Evolutionary conservation across 352 stramenopile genomes (phyloP).

Genomic region (Phytophthora macrochlamydospora): DNA sequence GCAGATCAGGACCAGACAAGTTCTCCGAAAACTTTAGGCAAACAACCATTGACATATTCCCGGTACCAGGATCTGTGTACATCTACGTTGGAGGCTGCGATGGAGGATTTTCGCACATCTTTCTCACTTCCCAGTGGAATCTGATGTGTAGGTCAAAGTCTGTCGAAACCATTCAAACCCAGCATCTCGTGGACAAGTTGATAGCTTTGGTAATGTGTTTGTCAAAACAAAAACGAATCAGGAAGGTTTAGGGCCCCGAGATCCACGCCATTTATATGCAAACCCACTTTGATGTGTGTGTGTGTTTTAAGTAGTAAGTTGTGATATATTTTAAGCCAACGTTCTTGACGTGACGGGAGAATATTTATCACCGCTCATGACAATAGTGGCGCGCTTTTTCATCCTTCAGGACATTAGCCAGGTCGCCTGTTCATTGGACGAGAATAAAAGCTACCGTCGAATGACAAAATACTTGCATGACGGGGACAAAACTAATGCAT

Average conservation of each 20-base stretch:
- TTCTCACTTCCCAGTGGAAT: constrained; percentile 34
- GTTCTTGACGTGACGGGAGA: no score
- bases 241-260: constrained; percentile 2
- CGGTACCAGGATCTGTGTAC: constrained; percentile 8
- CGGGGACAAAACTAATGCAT: no score
- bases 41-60: constrained; percentile 13
- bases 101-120: constrained; percentile 25
- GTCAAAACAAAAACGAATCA: constrained; percentile 30
- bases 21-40: constrained; percentile 5
- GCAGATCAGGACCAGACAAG: constrained; percentile 7
- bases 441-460: no score
- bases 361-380: no score
- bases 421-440: no score
- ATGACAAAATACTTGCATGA: no score
- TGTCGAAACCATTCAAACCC: constrained; percentile 19
- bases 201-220: constrained; percentile 16
- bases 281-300: no score
- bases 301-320: no score
- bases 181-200: constrained; percentile 8
- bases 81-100: background rate
- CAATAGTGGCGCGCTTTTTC: no score
- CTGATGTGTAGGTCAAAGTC: constrained; percentile 34
- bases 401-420: no score
- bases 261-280: constrained; percentile 20
- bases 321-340: no score